A percentile compares a stretch with the other conserved stretches of the same genome.
Evolutionary conservation across 2,329 filamentous ascomycete genomes (phyloP).

Genomic region (Erysiphe pulchra): DNA sequence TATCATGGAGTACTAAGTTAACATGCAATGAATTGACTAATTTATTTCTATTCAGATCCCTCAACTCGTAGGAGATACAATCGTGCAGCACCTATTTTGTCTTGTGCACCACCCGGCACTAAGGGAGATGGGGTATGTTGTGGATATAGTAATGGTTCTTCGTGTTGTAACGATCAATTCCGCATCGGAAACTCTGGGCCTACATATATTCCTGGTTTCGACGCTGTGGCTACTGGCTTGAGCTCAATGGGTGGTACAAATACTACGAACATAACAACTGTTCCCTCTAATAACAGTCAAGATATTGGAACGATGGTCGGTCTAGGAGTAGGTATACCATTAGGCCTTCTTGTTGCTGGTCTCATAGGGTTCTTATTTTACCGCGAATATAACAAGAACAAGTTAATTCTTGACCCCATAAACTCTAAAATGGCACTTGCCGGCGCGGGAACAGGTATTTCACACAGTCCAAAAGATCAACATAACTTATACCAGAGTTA

Average conservation of each 20-base stretch:
- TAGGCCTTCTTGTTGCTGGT: conserved; percentile 4
- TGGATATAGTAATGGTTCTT: conserved; percentile 1
- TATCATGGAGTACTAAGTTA: too few species aligned
- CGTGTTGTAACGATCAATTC: conserved; percentile 2
- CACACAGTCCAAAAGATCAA: background rate
- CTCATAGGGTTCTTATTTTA: conserved; percentile 4
- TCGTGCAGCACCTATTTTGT: conserved; percentile 2
- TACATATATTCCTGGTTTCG: conserved; percentile 4
- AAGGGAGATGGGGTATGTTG: conserved; percentile 2
- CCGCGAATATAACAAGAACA: conserved; percentile 2
- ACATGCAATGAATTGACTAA: background rate
- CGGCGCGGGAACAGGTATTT: background rate
- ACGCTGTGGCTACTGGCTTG: background rate
- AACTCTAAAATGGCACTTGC: background rate
- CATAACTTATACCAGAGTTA: background rate
- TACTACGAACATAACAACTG: background rate
- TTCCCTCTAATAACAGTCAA: background rate
- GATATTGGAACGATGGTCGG: conserved; percentile 4
- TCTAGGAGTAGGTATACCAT: conserved; percentile 4
- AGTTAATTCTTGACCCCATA: background rate
- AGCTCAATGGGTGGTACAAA: background rate
- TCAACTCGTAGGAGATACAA: conserved; percentile 1
- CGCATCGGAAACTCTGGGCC: conserved; percentile 1
- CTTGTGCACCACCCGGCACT: conserved; percentile 2
- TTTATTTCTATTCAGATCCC: conserved; percentile 2